Evolutionary conservation across 2,329 filamentous ascomycete genomes (phyloP), one percentile per base, ranked within the genome.

Genomic region (Penicillium sp.): DNA sequence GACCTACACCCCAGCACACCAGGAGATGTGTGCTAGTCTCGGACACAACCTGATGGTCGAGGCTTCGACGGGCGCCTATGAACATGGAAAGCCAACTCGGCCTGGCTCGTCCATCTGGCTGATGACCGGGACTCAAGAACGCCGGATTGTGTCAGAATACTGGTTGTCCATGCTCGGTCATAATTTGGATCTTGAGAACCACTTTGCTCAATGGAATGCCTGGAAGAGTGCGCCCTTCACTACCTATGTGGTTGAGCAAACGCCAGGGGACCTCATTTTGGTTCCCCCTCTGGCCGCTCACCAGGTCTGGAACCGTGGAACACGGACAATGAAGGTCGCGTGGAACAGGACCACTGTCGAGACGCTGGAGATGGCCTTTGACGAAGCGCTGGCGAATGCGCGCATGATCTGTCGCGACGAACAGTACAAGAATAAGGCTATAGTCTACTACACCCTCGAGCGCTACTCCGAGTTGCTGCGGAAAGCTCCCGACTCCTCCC

Each of bases 31-130:
- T 75, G 95, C 92, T 12, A 96, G 90, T 38, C 79, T 98, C 12
- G 94, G 95, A 0, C 95, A 99, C 67, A 99, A 99, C 71, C 94
- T 99, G 68, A 98, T 99, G 95, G 92, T 99, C 1, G 92, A 97
- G 66, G 88, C 92, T 2, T 98, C 94, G 0, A 77, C 76, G 47
- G 81, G 80, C 0, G 80, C 86, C 2, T 80, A 85, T 17, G 85
- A 88, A 56, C 82, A 90, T 53, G 91, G 90, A 4, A 91, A 95
- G 71, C 77, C 77, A 0, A 86, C 86, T 47, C 90, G 88, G 63
- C 86, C 90, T 1, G 95, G 95, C 1, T 96, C 91, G 56, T 97
- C 95, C 0, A 86, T 99, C 39, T 99, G 95, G 95, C 96, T 98
- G 73, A 98, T 99, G 95, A 98, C 95, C 0, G 92, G 97, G 74